A percentile compares a stretch with the other conserved stretches of the same genome.
Conservation (phyloP, 1,139 yeast species). For the Meyerozyma smithsonii region DNA sequence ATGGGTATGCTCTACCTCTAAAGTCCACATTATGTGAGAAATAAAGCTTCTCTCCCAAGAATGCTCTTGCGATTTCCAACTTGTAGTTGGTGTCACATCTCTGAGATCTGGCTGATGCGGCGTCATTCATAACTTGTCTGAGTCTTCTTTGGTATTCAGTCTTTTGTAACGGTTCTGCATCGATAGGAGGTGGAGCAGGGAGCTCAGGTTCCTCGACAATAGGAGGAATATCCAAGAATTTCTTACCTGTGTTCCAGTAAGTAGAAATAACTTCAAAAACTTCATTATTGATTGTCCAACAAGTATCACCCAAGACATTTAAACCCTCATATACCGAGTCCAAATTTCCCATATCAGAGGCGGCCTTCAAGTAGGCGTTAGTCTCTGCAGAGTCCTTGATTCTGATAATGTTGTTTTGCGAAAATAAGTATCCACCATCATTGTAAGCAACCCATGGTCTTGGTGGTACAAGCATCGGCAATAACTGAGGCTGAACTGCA, state of each 20-base stretch:
- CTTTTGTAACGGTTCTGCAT: conserved; percentile 67
- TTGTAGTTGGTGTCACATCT: conserved; percentile 94
- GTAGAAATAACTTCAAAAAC: conserved; percentile 66
- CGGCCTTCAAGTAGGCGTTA: conserved; percentile 79
- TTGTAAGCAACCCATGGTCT: conserved; percentile 79
- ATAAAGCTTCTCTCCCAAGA: conserved; percentile 80
- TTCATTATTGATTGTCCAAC: conserved; percentile 86
- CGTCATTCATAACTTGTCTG: conserved; percentile 53
- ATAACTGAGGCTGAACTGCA: conserved; percentile 76
- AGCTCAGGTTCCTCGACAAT: conserved; percentile 48
- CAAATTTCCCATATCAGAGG: conserved; percentile 65
- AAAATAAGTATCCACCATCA: conserved; percentile 78
- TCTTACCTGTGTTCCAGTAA: conserved; percentile 84
- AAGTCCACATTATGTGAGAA: conserved; percentile 77
- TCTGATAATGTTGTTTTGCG: conserved; percentile 62
- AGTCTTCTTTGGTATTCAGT: conserved; percentile 65
- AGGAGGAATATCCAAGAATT: conserved; percentile 78
- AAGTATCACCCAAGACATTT: conserved; percentile 80
- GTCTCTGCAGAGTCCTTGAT: conserved; percentile 89
- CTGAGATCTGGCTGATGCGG: conserved; percentile 69
- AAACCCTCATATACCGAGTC: conserved; percentile 72
- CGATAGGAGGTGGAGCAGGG: conserved; percentile 62
- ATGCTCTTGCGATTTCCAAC: conserved; percentile 91
- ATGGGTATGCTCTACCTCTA: conserved; percentile 84
- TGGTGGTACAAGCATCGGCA: conserved; percentile 93